phyloP scores from a whole-genome alignment of 306 rosid species.

The Boehmeria nivea region DNA sequence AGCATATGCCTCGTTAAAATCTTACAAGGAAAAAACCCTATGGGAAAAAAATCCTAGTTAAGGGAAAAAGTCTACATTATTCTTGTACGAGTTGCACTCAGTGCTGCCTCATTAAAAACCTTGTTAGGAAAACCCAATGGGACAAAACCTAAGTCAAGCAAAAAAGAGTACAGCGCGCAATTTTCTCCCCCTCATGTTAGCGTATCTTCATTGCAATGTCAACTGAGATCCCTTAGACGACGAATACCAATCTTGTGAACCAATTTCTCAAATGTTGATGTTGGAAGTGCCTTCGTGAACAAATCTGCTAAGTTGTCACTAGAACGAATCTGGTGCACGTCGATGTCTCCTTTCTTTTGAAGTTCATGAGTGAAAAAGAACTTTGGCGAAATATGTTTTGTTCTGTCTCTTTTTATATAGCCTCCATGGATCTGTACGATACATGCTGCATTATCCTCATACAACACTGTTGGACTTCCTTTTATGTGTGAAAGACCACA shows the following conservation, averaged over 20 bases:
- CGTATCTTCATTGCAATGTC: too few relatives aligned
- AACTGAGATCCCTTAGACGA: background rate
- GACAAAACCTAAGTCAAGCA: background rate
- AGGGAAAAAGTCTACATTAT: background rate
- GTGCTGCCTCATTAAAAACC: background rate
- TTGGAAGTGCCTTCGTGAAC: background rate
- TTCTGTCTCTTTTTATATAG: background rate
- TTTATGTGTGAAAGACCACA: background rate
- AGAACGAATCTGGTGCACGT: background rate
- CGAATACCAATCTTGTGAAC: background rate
- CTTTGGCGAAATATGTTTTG: background rate
- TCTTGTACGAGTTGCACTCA: background rate
- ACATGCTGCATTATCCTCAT: background rate
- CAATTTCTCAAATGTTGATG: background rate
- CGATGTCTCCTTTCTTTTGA: background rate
- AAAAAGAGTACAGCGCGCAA: background rate
- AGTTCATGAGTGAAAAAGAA: conserved; percentile 4
- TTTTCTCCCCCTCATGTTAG: background rate
- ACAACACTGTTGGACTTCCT: background rate
- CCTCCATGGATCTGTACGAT: background rate
- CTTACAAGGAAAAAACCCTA: background rate
- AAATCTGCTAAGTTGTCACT: background rate
- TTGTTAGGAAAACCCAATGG: background rate
- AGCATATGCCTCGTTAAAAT: background rate
- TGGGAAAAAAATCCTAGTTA: too few relatives aligned